phyloP scores from a whole-genome alignment of 306 rosid species.

The Cicer chorassanicum region DNA sequence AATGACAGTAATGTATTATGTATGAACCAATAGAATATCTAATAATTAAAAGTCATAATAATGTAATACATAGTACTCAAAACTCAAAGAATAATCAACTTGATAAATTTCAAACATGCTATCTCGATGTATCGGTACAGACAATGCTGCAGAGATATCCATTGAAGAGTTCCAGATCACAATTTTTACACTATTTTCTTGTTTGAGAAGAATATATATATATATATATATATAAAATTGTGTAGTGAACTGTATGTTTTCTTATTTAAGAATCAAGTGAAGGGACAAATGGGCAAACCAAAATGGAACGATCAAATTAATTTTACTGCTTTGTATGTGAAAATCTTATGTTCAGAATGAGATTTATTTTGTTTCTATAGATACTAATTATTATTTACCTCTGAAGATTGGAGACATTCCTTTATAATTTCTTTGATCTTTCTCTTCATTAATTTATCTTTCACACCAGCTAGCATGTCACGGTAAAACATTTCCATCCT shows the following conservation, averaged over 20 bases:
- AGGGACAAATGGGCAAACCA: slow-evolving; percentile 1
- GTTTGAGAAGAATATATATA: no score
- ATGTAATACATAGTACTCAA: background rate
- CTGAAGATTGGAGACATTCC: slow-evolving; percentile 67
- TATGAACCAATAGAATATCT: background rate
- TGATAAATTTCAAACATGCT: no score
- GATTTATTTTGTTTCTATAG: slow-evolving; percentile 8
- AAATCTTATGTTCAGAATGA: slow-evolving; percentile 14
- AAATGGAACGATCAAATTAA: slow-evolving; percentile 29
- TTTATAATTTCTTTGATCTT: slow-evolving; percentile 73
- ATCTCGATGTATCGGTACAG: no score
- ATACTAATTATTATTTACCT: slow-evolving; percentile 15
- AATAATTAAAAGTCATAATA: background rate
- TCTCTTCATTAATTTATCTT: slow-evolving; percentile 78
- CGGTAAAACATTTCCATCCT: slow-evolving; percentile 76
- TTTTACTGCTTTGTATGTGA: slow-evolving; percentile 10
- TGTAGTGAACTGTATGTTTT: no score
- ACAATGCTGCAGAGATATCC: no score
- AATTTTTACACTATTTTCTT: no score
- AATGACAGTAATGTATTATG: background rate
- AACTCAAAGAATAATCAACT: no score
- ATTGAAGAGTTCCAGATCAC: no score
- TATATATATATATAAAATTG: no score
- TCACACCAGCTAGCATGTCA: slow-evolving; percentile 68
- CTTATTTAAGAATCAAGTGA: background rate